Evolutionary conservation across 345 rosid genomes (phyloP).

Genomic region (Dovyalis caffra): DNA sequence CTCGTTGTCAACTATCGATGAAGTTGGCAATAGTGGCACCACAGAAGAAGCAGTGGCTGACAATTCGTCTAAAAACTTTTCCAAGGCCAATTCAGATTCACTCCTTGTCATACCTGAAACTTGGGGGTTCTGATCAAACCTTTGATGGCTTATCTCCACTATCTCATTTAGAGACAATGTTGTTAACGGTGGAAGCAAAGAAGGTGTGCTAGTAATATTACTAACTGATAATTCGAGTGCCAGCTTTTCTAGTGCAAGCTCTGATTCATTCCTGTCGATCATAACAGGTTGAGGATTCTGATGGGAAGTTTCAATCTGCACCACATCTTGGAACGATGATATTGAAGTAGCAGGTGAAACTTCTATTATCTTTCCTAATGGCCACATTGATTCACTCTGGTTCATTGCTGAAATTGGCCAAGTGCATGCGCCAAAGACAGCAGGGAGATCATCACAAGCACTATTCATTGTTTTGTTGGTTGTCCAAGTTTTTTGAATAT

Average conservation of each 20-base stretch:
- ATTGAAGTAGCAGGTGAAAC: too few species aligned
- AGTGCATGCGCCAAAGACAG: too few species aligned
- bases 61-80: background rate
- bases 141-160: background rate
- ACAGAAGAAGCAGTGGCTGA: background rate
- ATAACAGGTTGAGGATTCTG: too few species aligned
- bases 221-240: too few species aligned
- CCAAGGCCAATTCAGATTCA: background rate
- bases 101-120: background rate
- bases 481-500: too few species aligned
- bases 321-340: too few species aligned
- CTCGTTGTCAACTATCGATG: too few species aligned
- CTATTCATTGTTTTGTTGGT: background rate
- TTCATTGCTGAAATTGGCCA: too few species aligned
- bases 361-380: too few species aligned
- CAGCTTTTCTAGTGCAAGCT: background rate
- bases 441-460: too few species aligned
- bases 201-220: background rate
- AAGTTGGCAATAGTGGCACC: background rate
- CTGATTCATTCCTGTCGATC: background rate
- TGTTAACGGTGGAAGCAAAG: background rate
- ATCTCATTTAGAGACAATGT: background rate
- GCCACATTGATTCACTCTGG: too few species aligned
- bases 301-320: too few species aligned
- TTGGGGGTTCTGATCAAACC: background rate